Evolutionary conservation across 129 eudicot genomes (phyloP).

Genomic region (Ambrosia trifida): DNA sequence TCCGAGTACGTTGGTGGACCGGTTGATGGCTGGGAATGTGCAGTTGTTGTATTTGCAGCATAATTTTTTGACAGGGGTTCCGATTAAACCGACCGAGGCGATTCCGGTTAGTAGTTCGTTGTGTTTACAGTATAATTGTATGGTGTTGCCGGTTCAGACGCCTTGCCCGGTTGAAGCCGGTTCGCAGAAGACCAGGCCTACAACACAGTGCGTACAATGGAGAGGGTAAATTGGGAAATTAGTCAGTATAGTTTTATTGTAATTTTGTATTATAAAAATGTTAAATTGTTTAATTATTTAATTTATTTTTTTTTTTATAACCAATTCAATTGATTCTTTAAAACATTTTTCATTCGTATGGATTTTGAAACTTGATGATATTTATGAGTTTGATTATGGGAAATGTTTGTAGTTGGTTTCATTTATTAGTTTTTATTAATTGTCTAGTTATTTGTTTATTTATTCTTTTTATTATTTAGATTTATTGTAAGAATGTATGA

Average conservation of each 20-base stretch:
- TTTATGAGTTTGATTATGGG: too few relatives aligned
- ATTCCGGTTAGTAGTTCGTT: constrained; percentile 11
- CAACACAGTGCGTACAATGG: not conserved
- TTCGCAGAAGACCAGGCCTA: constrained; percentile 1
- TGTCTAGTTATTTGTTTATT: not conserved
- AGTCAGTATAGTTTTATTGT: not conserved
- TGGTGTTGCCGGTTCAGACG: constrained; percentile 10
- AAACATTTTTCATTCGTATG: not conserved
- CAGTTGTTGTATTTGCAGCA: constrained; percentile 15
- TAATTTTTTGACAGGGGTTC: not conserved
- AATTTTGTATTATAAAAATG: not conserved
- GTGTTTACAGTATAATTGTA: constrained; percentile 13
- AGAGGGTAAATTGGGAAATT: not conserved
- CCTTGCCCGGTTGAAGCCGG: constrained; percentile 11
- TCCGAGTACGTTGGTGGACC: not conserved
- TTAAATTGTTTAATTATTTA: not conserved
- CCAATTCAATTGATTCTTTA: not conserved
- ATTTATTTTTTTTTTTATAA: not conserved
- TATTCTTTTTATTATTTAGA: too few relatives aligned
- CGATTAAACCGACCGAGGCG: constrained; percentile 8
- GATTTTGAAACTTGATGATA: not conserved
- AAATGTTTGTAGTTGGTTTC: not conserved
- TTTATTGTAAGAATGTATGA: too few relatives aligned
- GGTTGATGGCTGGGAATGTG: not conserved
- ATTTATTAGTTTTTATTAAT: not conserved